Conservation (phyloP, 805 yeast species). For the Candida anglica region DNA sequence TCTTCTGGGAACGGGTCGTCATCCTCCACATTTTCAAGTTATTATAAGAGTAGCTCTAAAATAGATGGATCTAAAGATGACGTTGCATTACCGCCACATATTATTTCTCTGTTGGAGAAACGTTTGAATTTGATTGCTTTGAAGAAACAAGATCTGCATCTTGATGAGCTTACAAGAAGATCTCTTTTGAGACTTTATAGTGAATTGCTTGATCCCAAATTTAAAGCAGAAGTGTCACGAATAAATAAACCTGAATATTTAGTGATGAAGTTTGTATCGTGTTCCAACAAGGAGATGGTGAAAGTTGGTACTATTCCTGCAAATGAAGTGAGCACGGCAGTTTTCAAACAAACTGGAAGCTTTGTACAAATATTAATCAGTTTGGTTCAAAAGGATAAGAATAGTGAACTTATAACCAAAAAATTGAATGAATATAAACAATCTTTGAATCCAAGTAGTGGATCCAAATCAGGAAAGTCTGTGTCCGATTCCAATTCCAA, state of each 20-base stretch:
- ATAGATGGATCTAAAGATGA: constrained; percentile 21
- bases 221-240: constrained; percentile 26
- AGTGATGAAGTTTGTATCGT: constrained; percentile 48
- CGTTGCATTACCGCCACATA: constrained; percentile 33
- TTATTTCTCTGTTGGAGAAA: constrained; percentile 35
- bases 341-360: constrained; percentile 31
- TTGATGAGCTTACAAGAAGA: constrained; percentile 51
- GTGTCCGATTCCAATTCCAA: background rate
- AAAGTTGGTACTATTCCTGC: constrained; percentile 34
- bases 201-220: constrained; percentile 48
- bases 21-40: constrained; percentile 4
- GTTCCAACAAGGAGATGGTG: constrained; percentile 48
- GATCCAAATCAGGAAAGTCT: background rate
- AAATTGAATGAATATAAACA: constrained; percentile 42
- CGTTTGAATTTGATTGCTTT: constrained; percentile 45
- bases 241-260: constrained; percentile 41
- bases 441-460: constrained; percentile 18
- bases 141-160: constrained; percentile 26
- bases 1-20: background rate
- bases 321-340: constrained; percentile 26
- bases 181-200: constrained; percentile 62
- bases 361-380: constrained; percentile 35
- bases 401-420: constrained; percentile 33
- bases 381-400: constrained; percentile 33
- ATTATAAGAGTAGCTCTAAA: constrained; percentile 16